A percentile compares a stretch with the other conserved stretches of the same genome.
These are phyloP conservation scores for Carex arenaria DNA, from an alignment of 202 grass and related monocot genomes.

Conservation along the genomic window DNA sequence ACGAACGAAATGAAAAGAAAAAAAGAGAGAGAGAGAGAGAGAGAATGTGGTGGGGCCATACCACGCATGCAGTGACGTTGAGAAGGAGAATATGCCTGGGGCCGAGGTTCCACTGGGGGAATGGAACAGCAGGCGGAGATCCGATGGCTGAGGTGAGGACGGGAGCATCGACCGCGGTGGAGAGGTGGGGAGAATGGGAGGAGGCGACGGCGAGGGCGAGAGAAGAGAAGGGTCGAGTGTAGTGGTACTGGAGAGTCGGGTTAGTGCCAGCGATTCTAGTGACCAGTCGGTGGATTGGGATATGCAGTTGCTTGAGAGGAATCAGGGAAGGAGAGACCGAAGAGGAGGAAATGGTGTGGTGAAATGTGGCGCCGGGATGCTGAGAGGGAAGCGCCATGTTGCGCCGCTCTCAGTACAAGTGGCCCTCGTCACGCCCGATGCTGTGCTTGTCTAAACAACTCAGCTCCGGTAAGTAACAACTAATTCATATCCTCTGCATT, in stretches of 20 bases:
- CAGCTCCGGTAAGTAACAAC: too few species aligned
- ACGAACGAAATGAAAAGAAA: neutral
- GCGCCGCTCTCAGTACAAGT: neutral
- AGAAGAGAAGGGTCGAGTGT: neutral
- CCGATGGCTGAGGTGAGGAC: constrained; percentile 10
- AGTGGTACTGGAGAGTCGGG: neutral
- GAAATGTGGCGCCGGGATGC: neutral
- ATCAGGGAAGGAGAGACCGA: neutral
- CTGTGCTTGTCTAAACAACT: too few species aligned
- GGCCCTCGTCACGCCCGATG: too few species aligned
- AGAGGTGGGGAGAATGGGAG: neutral
- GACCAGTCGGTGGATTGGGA: neutral
- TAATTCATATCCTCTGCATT: too few species aligned
- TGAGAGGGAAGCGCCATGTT: constrained; percentile 13
- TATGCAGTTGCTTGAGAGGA: neutral
- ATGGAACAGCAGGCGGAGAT: neutral
- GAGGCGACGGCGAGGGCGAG: neutral
- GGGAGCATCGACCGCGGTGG: constrained; percentile 4
- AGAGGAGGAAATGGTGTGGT: neutral
- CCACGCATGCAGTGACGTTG: constrained; percentile 47
- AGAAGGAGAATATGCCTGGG: constrained; percentile 36
- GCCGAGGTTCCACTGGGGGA: constrained; percentile 23
- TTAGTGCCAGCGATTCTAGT: neutral
- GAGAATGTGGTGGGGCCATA: constrained; percentile 17
- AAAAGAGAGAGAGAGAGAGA: neutral